These are phyloP conservation scores for Escovopsis sp. DNA, from an alignment of 2,329 filamentous ascomycete species.

Conservation along the genomic window DNA sequence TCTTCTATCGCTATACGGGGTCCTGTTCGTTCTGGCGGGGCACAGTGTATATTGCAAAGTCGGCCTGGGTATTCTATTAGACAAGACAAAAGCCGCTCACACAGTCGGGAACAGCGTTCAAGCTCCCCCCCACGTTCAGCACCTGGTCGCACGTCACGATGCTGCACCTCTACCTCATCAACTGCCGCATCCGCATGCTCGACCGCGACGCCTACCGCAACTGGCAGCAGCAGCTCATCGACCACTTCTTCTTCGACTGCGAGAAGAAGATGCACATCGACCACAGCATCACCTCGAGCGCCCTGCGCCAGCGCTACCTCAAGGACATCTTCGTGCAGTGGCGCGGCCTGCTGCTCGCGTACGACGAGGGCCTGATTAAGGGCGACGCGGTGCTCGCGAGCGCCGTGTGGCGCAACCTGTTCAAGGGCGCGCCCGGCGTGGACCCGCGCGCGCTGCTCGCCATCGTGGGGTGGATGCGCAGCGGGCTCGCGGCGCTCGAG, in stretches of 20 bases:
- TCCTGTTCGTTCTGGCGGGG: too few relatives aligned
- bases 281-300: constrained; percentile 52
- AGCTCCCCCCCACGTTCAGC: constrained; percentile 74
- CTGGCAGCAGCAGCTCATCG: constrained; percentile 82
- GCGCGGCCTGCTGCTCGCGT: constrained; percentile 72
- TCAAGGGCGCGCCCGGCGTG: constrained; percentile 50
- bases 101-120: constrained; percentile 46
- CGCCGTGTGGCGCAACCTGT: constrained; percentile 88
- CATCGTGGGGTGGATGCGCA: constrained; percentile 42
- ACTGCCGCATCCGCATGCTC: constrained; percentile 68
- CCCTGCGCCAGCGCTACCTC: constrained; percentile 48
- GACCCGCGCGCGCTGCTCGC: constrained; percentile 37
- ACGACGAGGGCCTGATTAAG: constrained; percentile 66
- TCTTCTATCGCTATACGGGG: background rate
- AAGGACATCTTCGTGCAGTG: constrained; percentile 92
- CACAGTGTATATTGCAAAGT: too few relatives aligned
- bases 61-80: too few relatives aligned
- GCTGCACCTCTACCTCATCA: constrained; percentile 87
- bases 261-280: constrained; percentile 71
- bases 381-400: constrained; percentile 65
- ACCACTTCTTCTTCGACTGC: constrained; percentile 88
- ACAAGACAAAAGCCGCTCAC: constrained; percentile 2
- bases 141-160: constrained; percentile 95
- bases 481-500: constrained; percentile 32
- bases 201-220: constrained; percentile 51